phyloP scores from a whole-genome alignment of 2,329 filamentous ascomycete genomes.

The Hypoxylon sp. region DNA sequence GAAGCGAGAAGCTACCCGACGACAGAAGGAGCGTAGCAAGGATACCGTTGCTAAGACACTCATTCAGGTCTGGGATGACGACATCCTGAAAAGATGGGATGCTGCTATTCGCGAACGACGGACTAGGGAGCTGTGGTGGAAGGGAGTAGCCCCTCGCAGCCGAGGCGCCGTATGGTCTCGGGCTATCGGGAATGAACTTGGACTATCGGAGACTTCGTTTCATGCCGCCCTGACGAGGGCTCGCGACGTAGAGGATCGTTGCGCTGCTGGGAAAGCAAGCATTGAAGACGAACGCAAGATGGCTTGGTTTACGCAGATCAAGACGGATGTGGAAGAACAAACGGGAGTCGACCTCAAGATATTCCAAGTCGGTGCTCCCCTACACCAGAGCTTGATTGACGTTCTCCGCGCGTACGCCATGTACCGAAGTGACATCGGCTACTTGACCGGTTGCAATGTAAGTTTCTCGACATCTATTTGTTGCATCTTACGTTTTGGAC shows the following conservation, averaged over 20 bases:
- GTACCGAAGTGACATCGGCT: slow-evolving; percentile 85
- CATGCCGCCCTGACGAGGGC: slow-evolving; percentile 77
- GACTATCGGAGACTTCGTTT: slow-evolving; percentile 75
- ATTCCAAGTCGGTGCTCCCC: slow-evolving; percentile 73
- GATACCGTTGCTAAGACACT: slow-evolving; percentile 67
- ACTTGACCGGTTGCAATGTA: slow-evolving; percentile 79
- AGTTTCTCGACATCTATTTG: slow-evolving; percentile 52
- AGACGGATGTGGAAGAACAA: slow-evolving; percentile 69
- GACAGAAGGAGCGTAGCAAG: slow-evolving; percentile 63
- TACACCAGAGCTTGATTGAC: slow-evolving; percentile 76
- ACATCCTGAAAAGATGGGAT: slow-evolving; percentile 81
- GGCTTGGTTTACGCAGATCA: slow-evolving; percentile 73
- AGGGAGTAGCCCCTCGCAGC: slow-evolving; percentile 77
- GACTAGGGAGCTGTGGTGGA: slow-evolving; percentile 85
- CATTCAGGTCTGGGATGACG: slow-evolving; percentile 77
- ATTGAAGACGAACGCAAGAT: slow-evolving; percentile 67
- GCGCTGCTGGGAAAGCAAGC: slow-evolving; percentile 63
- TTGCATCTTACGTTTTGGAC: neutral
- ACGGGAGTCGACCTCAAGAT: slow-evolving; percentile 80
- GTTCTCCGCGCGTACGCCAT: slow-evolving; percentile 83
- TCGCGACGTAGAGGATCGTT: slow-evolving; percentile 68
- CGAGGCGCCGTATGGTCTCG: slow-evolving; percentile 76
- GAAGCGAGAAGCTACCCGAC: slow-evolving; percentile 65
- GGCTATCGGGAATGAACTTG: slow-evolving; percentile 80
- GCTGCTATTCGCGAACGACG: slow-evolving; percentile 74